Conservation (phyloP, 805 yeast genomes). For the Lipomyces spencermartinsiae region DNA sequence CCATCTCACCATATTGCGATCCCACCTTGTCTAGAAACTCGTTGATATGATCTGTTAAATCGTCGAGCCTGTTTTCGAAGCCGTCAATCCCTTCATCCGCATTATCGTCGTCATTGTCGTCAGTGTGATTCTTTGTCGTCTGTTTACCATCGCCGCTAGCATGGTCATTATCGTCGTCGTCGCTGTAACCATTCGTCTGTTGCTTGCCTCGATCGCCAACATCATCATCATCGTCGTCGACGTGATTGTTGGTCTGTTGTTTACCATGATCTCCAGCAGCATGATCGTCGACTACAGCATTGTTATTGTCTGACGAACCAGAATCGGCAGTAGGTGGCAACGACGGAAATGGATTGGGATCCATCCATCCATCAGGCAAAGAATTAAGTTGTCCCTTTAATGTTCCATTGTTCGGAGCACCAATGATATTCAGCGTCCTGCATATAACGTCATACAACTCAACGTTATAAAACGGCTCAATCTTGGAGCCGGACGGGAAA, state of each 20-base stretch:
- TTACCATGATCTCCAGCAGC: neutral
- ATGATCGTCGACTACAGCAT: neutral
- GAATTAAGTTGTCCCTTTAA: constrained; percentile 38
- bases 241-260: neutral
- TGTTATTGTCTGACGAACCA: neutral
- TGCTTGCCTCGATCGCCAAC: neutral
- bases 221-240: neutral
- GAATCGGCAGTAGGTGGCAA: neutral
- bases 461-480: constrained; percentile 71
- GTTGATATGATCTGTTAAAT: constrained; percentile 26
- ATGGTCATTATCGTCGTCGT: neutral
- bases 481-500: constrained; percentile 54
- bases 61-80: constrained; percentile 20
- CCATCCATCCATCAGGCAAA: constrained; percentile 42
- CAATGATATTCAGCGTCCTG: constrained; percentile 60
- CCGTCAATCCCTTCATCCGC: constrained; percentile 14
- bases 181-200: neutral
- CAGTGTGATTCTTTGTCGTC: neutral
- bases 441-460: constrained; percentile 79
- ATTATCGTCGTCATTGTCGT: constrained; percentile 8
- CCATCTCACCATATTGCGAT: neutral
- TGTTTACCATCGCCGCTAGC: neutral
- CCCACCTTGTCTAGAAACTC: constrained; percentile 24
- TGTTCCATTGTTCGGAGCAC: constrained; percentile 67
- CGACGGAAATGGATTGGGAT: constrained; percentile 30